Evolutionary conservation across 805 yeast genomes (phyloP), one percentile per base, ranked within the genome.

Genomic region (Ogataea pini): DNA sequence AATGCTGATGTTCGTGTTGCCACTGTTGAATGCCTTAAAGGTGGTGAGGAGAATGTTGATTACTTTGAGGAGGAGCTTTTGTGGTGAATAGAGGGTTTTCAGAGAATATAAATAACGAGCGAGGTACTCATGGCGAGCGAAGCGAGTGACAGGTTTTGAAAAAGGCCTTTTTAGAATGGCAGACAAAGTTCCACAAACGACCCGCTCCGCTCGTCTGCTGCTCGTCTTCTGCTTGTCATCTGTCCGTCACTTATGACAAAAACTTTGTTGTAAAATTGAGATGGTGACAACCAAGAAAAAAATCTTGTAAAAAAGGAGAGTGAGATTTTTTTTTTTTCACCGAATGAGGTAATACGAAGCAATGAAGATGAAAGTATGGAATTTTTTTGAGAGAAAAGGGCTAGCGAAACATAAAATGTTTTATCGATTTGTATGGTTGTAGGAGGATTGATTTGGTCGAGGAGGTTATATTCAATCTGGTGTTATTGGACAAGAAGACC

Each of bases 61-160:
- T 69, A 68, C 41, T 68, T 62, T 50, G 73, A 70, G 44, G 71
- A 70, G 49, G 72, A 70, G 45, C 51, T 70, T 29, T 53, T 68
- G 25, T 70, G 73, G 74, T 68, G 14, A 18, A n/a, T n/a, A n/a
- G n/a, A n/a, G n/a, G n/a, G n/a, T n/a, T n/a, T n/a, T n/a, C n/a
- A n/a, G n/a, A n/a, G n/a, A n/a, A n/a, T n/a, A 34, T 12, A 34
- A 34, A 34, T 10, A 10, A 31, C 17, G 13, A 31, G n/a, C 17
- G 9, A 31, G 8, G 31, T 28, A 10, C 6, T 28, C 14, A 28
- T n/a, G 14, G 14, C 8, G 24, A 22, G 18, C 29, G 29, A 14
- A 9, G 38, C 4, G 20, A 17, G 38, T 10, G 12, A 16, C 17
- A 18, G n/a, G n/a, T n/a, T n/a, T n/a, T n/a, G n/a, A n/a, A n/a